Evolutionary conservation across 148 eudicot genomes (phyloP).

Genomic region (Camellia japonica): DNA sequence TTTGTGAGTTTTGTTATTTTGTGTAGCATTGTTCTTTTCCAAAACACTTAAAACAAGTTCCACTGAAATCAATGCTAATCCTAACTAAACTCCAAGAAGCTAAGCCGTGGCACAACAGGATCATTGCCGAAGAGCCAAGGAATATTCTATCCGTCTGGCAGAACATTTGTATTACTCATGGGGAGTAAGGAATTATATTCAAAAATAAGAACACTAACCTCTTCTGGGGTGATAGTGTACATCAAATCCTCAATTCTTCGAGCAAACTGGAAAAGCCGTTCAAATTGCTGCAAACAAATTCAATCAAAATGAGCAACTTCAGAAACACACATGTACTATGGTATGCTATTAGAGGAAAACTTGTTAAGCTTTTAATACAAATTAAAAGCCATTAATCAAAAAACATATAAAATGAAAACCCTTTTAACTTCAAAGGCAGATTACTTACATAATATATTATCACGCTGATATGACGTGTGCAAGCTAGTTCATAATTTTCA

Average conservation of each 20-base stretch:
- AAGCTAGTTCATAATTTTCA: constrained; percentile 93
- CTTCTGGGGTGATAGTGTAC: constrained; percentile 84
- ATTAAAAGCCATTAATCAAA: not conserved
- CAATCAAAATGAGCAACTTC: not conserved
- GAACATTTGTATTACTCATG: not conserved
- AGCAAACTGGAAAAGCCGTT: constrained; percentile 86
- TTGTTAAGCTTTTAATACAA: not conserved
- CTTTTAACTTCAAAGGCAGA: not conserved
- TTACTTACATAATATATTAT: constrained; percentile 79
- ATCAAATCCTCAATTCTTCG: constrained; percentile 90
- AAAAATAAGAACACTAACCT: constrained; percentile 47
- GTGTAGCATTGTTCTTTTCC: too few relatives aligned
- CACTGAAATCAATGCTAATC: not conserved
- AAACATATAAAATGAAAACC: not conserved
- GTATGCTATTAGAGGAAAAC: not conserved
- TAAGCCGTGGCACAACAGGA: not conserved
- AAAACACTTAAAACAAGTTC: constrained; percentile 3
- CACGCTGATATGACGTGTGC: constrained; percentile 80
- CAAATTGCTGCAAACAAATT: constrained; percentile 67
- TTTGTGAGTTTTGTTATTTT: too few relatives aligned
- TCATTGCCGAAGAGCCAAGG: not conserved
- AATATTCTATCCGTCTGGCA: not conserved
- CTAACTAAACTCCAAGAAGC: not conserved
- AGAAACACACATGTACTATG: not conserved
- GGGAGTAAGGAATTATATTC: not conserved